Percentiles rank a stretch among this genome's conserved stretches.
These are phyloP conservation scores for Tuber melanosporum DNA, from an alignment of 495 filamentous ascomycete genomes.

Conservation along the genomic window DNA sequence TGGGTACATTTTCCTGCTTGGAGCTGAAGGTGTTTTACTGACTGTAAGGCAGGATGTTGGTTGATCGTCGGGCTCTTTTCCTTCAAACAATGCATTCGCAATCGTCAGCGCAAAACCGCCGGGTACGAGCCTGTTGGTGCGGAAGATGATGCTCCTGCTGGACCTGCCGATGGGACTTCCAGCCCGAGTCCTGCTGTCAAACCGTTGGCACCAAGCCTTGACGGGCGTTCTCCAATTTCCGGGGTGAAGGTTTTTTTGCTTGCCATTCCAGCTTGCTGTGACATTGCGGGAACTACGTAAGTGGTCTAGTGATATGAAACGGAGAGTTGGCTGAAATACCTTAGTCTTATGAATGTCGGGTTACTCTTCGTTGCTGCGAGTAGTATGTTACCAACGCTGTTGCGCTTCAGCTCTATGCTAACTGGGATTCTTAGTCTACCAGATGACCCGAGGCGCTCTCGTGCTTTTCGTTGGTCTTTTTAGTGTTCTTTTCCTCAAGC, in stretches of 20 bases:
- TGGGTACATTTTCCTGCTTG: constrained; percentile 23
- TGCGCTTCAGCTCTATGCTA: neutral
- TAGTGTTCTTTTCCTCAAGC: constrained; percentile 80
- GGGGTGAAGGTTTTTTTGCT: constrained; percentile 72
- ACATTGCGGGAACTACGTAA: constrained; percentile 79
- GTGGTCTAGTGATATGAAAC: neutral
- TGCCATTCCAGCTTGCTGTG: constrained; percentile 81
- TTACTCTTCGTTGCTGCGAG: constrained; percentile 80
- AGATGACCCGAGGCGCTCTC: constrained; percentile 93
- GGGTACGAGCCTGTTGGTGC: constrained; percentile 39
- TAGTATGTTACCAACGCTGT: constrained; percentile 13
- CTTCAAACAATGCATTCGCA: constrained; percentile 53
- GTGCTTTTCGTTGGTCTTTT: constrained; percentile 94
- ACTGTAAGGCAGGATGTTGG: constrained; percentile 30
- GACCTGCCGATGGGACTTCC: constrained; percentile 9
- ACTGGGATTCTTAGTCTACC: constrained; percentile 68
- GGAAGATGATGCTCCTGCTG: constrained; percentile 12
- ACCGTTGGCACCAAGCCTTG: constrained; percentile 20
- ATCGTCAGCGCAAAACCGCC: constrained; percentile 21
- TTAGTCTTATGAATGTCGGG: constrained; percentile 79
- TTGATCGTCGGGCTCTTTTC: constrained; percentile 58
- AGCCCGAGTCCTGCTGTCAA: constrained; percentile 17
- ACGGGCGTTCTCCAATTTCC: constrained; percentile 49
- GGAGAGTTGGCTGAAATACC: neutral
- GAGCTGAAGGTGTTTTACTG: neutral